Evolutionary conservation across 2,329 filamentous ascomycete species (phyloP), one percentile per base, ranked within the genome.

Genomic region (Trichophyton rubrum): DNA sequence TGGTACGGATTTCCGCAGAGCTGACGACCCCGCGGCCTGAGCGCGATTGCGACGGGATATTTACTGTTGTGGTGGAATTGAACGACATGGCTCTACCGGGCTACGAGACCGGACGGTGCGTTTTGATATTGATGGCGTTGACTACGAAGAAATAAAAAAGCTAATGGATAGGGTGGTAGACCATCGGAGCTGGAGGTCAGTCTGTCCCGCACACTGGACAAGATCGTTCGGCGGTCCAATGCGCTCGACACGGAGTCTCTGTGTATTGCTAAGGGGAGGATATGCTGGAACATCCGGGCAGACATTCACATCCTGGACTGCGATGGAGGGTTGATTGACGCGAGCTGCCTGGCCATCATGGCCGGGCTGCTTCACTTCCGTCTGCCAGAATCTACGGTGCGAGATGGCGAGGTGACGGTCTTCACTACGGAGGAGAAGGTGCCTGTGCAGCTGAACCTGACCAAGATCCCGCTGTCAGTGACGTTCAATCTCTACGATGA

Each of bases 241-340:
- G 92, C 93, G 5, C 83, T 99, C 45, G 92, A 97, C 73, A 96
- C 91, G 38, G 93, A 99, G 75, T 96, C 91, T 3, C 82, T 99
- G 51, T 99, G 93, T 73, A 89, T 99, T 22, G 80, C 96, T 30
- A 90, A 93, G 9, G 91, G 89, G 6, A 81, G 88, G 62, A 96
- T 95, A 74, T 93, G 89, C 77, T 99, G 93, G 85, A 87, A 87
- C 63, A 81, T 99, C 64, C 85, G 92, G 61, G 91, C 89, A 20
- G 92, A 97, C 72, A 83, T 97, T 22, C 93, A 99, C 74, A 85
- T 97, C 55, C 81, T 97, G 53, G 87, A 90, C 58, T 89, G 91
- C 71, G 92, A 97, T 71, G 93, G 93, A 59, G 92, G 91, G 67
- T 79, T 99, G 47, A 84, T 93, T 40, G 92, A 97, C 73, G 85